phyloP scores from a whole-genome alignment of 176 grass and related monocot species.

The Alloteropsis semialata region DNA sequence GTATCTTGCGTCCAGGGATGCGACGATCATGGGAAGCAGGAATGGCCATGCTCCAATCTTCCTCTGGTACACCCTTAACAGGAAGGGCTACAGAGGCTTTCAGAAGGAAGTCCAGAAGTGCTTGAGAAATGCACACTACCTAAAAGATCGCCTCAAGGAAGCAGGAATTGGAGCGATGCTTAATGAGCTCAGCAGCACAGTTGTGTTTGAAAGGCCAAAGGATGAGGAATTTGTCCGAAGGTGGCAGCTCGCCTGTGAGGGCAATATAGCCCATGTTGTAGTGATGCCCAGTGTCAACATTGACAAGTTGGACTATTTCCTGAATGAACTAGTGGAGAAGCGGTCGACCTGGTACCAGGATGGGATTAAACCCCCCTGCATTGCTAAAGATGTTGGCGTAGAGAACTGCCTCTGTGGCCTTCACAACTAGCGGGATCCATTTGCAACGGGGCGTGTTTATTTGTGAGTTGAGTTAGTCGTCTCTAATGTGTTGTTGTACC shows the following conservation, averaged over 20 bases:
- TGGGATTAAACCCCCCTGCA: slow-evolving; percentile 46
- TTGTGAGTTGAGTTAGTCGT: background rate
- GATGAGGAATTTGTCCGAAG: slow-evolving; percentile 72
- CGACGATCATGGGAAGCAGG: slow-evolving; percentile 69
- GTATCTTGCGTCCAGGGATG: slow-evolving; percentile 65
- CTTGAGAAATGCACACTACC: slow-evolving; percentile 60
- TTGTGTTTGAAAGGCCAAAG: slow-evolving; percentile 81
- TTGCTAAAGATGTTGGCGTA: slow-evolving; percentile 48
- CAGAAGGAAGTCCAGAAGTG: slow-evolving; percentile 70
- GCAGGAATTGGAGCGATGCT: slow-evolving; percentile 67
- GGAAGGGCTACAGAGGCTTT: slow-evolving; percentile 61
- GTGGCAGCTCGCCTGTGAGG: slow-evolving; percentile 85
- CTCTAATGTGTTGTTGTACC: background rate
- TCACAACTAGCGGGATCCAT: slow-evolving; percentile 41
- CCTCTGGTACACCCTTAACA: slow-evolving; percentile 72
- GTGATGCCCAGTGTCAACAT: slow-evolving; percentile 86
- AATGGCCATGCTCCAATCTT: slow-evolving; percentile 71
- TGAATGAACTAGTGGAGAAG: slow-evolving; percentile 55
- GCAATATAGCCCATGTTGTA: slow-evolving; percentile 74
- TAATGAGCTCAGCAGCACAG: slow-evolving; percentile 74
- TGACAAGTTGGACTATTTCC: slow-evolving; percentile 72
- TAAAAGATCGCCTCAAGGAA: slow-evolving; percentile 54
- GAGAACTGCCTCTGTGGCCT: slow-evolving; percentile 58
- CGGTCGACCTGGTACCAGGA: slow-evolving; percentile 55
- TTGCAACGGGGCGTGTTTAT: background rate